Percentiles rank a stretch among this genome's conserved stretches.
These are phyloP conservation scores for Trypanosoma cruzi DNA, from an alignment of 208 protist species.

Conservation along the genomic window DNA sequence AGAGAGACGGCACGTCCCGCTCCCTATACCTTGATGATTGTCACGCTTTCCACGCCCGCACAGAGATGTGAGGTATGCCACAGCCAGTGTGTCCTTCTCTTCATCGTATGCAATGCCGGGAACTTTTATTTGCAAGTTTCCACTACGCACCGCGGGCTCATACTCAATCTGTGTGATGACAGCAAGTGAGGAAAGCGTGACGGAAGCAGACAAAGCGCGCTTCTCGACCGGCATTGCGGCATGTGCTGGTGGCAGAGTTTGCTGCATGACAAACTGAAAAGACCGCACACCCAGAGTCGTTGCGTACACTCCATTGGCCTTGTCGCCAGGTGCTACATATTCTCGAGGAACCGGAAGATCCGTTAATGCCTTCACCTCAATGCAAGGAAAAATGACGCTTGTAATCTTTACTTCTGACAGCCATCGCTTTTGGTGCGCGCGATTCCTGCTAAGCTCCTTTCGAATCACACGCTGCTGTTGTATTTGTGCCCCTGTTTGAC, in stretches of 20 bases:
- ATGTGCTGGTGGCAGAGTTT: conserved; percentile 54
- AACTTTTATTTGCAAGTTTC: conserved; percentile 56
- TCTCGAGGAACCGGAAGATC: conserved; percentile 49
- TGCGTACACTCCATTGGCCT: conserved; percentile 61
- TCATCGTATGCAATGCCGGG: conserved; percentile 60
- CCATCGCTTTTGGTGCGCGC: conserved; percentile 83
- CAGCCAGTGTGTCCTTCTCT: conserved; percentile 59
- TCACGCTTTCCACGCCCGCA: conserved; percentile 53
- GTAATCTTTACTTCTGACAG: conserved; percentile 66
- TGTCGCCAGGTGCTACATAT: conserved; percentile 27
- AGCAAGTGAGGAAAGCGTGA: conserved; percentile 54
- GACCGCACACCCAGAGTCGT: conserved; percentile 47
- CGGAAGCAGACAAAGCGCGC: conserved; percentile 47
- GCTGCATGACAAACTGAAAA: conserved; percentile 53
- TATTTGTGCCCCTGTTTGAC: background rate
- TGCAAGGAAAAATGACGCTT: conserved; percentile 59
- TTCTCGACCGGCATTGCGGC: conserved; percentile 38
- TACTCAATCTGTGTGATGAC: conserved; percentile 80
- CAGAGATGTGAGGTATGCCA: conserved; percentile 53
- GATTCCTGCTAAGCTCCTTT: conserved; percentile 57
- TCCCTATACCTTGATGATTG: conserved; percentile 50
- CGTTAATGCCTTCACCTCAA: conserved; percentile 74
- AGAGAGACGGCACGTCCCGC: conserved; percentile 58
- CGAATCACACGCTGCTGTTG: conserved; percentile 1
- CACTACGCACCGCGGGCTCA: conserved; percentile 68